Conservation (phyloP, 768 basidiomycete genomes). For the Lactarius tabidus region DNA sequence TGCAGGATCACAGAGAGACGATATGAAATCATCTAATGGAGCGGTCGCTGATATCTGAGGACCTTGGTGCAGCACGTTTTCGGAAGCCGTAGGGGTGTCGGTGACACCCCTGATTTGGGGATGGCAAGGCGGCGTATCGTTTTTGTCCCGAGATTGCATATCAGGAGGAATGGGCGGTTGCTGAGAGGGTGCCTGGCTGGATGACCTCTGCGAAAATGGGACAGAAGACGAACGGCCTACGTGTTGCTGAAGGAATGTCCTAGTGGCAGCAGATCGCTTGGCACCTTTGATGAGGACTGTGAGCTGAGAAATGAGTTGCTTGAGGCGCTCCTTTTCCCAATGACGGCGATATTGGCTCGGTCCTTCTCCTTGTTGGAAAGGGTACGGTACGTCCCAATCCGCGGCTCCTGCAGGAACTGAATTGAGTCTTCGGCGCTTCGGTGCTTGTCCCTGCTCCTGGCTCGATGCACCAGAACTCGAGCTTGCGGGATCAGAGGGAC, state of each 20-base stretch:
- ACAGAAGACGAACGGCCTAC: conserved; percentile 16
- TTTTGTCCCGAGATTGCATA: conserved; percentile 3
- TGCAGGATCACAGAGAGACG: conserved; percentile 14
- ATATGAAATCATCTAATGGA: conserved; percentile 38
- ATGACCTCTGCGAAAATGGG: not conserved
- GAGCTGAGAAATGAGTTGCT: conserved; percentile 58
- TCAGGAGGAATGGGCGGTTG: conserved; percentile 3
- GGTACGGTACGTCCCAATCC: conserved; percentile 83
- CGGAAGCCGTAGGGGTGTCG: not conserved
- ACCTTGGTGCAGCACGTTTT: not conserved
- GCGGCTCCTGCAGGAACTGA: conserved; percentile 73
- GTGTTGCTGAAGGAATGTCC: conserved; percentile 39
- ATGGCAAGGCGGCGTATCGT: not conserved
- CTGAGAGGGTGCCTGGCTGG: not conserved
- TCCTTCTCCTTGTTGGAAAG: conserved; percentile 67
- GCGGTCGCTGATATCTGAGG: conserved; percentile 14
- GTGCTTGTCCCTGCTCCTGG: conserved; percentile 29
- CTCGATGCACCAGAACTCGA: conserved; percentile 1
- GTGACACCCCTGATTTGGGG: conserved; percentile 7
- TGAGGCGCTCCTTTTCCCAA: conserved; percentile 64
- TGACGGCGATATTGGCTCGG: conserved; percentile 57
- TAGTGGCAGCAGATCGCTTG: conserved; percentile 55
- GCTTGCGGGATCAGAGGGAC: conserved; percentile 1
- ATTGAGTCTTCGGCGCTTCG: conserved; percentile 60
- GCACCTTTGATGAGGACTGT: conserved; percentile 57